Evolutionary conservation across 306 rosid species (phyloP), one percentile per base, ranked within the genome.

Genomic region (Dryas octopetala): DNA sequence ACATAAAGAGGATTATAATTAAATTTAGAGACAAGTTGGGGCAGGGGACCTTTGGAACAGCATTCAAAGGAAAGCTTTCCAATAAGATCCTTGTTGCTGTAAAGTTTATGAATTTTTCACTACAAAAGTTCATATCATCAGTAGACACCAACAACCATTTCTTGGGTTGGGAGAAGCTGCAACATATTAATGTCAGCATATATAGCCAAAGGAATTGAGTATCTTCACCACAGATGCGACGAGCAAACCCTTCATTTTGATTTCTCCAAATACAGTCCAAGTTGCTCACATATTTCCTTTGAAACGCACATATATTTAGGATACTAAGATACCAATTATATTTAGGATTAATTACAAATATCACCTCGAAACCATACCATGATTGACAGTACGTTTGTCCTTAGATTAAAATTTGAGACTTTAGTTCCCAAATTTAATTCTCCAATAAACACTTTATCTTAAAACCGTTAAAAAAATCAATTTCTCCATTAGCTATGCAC

Each of bases 41-140:
- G 13, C 66, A 62, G 5, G 66, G 66, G 16, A 61, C 46, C 43
- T 61, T 61, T 61, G 66, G 66, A 61, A 28, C 66, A 61, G 46
- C 13, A 4, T 61, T 32, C 66, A 61, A 61, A 5, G 66, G 66
- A 32, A 61, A 28, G 46, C 66, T 61, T 5, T 61, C 66, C 9
- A 13, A 15, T 12, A 46, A 61, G 66, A 61, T 61, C 44, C 38
- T 61, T 61, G 66, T 59, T 11, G 63, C 28, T 54, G 60, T 54
- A 54, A 54, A 54, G 28, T 54, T 17, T n/a, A 55, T 55, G 61
- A 55, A n/a, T n/a, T 55, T 55, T n/a, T 55, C 61, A 17, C 32
- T 55, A 9, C 61, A 55, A 55, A 55, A 17, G 6, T 6, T 40
- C 23, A 62, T 13, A 40, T 55, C 48, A 4, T 15, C 19, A 40